These are phyloP conservation scores for Osmanthus fragrans DNA, from an alignment of 257 asterid genomes.

Conservation along the genomic window DNA sequence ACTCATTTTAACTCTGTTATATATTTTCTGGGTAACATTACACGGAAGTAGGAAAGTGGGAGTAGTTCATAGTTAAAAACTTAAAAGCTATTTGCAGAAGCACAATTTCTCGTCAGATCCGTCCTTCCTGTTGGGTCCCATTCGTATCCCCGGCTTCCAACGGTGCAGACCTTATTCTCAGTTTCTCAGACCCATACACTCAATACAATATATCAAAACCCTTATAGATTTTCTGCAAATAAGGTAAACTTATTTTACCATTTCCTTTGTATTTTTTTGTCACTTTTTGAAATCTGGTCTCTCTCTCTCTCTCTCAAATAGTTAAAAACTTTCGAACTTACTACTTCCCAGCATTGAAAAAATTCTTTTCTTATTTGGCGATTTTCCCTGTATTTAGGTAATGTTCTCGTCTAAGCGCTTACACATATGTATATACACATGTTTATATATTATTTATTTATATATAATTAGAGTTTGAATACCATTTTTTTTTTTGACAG, in stretches of 20 bases:
- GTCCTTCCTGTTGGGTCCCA: conserved; percentile 37
- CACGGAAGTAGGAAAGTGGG: background rate
- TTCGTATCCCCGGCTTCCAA: background rate
- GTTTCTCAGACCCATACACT: conserved; percentile 20
- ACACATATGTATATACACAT: background rate
- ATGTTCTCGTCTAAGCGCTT: conserved; percentile 12
- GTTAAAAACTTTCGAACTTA: background rate
- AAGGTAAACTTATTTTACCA: conserved; percentile 26
- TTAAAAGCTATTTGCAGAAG: conserved; percentile 27
- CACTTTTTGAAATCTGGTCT: conserved; percentile 21
- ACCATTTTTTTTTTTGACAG: conserved; percentile 14
- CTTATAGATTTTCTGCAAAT: conserved; percentile 28
- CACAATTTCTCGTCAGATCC: conserved; percentile 47
- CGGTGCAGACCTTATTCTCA: conserved; percentile 36
- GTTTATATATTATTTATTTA: background rate
- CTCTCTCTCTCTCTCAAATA: background rate
- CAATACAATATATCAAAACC: background rate
- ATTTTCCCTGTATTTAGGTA: conserved; percentile 3
- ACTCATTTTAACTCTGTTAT: too few relatives aligned
- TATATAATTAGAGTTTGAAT: background rate
- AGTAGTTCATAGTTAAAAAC: background rate
- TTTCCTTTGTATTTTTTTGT: background rate
- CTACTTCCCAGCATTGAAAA: conserved; percentile 5
- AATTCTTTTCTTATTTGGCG: background rate
- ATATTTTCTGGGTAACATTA: background rate